These are phyloP conservation scores for Pyricularia grisea DNA, from an alignment of 2,329 filamentous ascomycete species.

Conservation along the genomic window DNA sequence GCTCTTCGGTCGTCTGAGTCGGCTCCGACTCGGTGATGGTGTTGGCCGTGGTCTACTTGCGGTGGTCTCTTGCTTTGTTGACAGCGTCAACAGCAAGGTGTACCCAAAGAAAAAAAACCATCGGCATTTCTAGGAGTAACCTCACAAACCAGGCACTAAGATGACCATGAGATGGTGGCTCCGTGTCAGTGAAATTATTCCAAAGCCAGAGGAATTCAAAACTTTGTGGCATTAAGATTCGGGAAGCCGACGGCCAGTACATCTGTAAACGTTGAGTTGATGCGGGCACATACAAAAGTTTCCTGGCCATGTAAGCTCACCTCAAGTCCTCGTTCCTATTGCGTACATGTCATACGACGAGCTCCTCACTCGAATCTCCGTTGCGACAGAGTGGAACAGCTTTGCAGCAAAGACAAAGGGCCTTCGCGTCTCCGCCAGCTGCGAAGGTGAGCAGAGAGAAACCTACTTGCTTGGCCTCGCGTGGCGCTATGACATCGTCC, in stretches of 20 bases:
- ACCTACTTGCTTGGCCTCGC: slow-evolving; percentile 36
- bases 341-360: slow-evolving; percentile 34
- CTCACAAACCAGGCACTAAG: no score
- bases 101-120: no score
- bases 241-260: neutral
- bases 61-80: no score
- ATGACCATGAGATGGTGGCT: no score
- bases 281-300: slow-evolving; percentile 12
- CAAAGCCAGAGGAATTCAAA: no score
- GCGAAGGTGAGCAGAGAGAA: slow-evolving; percentile 5
- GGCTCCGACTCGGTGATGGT: no score
- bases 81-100: no score
- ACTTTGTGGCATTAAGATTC: neutral
- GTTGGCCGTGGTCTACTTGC: no score
- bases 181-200: no score
- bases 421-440: neutral
- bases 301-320: slow-evolving; percentile 32
- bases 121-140: no score
- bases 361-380: slow-evolving; percentile 17
- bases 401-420: neutral
- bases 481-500: slow-evolving; percentile 23
- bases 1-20: no score
- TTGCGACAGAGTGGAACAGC: neutral
- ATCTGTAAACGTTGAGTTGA: neutral
- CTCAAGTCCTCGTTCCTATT: slow-evolving; percentile 35